Evolutionary conservation across 352 stramenopile genomes (phyloP).

Genomic region (Phytophthora vignae): DNA sequence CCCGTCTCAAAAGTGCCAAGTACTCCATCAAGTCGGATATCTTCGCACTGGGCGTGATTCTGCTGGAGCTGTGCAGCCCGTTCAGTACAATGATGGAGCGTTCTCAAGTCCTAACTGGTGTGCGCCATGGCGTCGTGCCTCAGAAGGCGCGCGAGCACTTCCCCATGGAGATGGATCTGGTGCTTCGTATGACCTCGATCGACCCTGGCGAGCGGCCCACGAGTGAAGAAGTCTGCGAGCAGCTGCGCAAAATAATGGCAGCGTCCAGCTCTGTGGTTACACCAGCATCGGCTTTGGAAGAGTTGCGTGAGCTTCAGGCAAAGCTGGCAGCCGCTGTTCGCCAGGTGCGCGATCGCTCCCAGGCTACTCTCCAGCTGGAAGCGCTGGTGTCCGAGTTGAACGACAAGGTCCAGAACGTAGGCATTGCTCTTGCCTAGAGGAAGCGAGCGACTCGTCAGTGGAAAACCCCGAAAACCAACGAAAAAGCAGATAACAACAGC

Average conservation of each 20-base stretch:
- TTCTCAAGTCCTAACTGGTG: conserved; percentile 80
- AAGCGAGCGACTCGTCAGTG: conserved; percentile 14
- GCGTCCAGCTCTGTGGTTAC: conserved; percentile 41
- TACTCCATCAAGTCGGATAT: conserved; percentile 90
- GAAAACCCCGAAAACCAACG: conserved; percentile 25
- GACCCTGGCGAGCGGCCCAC: conserved; percentile 71
- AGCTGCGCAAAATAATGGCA: conserved; percentile 57
- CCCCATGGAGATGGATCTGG: conserved; percentile 74
- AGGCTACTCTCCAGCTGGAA: conserved; percentile 67
- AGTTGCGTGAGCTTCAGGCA: conserved; percentile 67
- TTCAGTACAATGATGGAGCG: conserved; percentile 90
- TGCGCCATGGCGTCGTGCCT: conserved; percentile 82
- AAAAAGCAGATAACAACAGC: conserved; percentile 40
- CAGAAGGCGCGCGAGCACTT: conserved; percentile 69
- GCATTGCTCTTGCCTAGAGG: conserved; percentile 57
- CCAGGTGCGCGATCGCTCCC: conserved; percentile 66
- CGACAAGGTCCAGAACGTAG: conserved; percentile 76
- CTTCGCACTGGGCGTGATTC: conserved; percentile 83
- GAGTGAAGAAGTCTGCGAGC: conserved; percentile 67
- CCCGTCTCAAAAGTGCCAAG: conserved; percentile 72
- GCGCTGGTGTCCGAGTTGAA: conserved; percentile 69
- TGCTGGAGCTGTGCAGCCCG: conserved; percentile 84
- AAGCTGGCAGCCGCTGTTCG: conserved; percentile 64
- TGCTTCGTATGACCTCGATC: conserved; percentile 80
- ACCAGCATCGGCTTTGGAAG: conserved; percentile 61